A percentile compares a stretch with the other conserved stretches of the same genome.
These are phyloP conservation scores for Aspergillus sp. DNA, from an alignment of 2,329 filamentous ascomycete genomes.

Conservation along the genomic window DNA sequence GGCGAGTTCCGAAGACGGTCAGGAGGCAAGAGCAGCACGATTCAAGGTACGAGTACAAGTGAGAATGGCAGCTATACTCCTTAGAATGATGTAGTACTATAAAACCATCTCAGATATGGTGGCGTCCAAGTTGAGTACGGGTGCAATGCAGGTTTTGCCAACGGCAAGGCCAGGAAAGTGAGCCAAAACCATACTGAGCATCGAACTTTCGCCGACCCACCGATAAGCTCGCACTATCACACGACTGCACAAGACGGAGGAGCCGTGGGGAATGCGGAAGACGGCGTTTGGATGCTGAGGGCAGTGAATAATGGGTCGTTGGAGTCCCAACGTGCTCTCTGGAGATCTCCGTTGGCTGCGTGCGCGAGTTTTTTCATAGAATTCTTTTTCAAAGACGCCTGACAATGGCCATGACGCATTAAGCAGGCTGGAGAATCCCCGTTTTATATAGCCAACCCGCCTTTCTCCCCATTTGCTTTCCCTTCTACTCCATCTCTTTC, in stretches of 20 bases:
- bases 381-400: not conserved
- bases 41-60: not conserved
- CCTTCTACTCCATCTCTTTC: conserved; percentile 2
- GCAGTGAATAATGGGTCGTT: not conserved
- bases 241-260: not conserved
- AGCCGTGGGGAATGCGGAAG: not conserved
- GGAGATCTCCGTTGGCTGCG: not conserved
- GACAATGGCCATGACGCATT: conserved; percentile 1
- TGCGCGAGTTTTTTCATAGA: not conserved
- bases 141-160: not conserved
- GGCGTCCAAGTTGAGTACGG: not conserved
- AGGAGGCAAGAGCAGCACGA: not conserved
- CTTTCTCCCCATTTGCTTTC: not conserved
- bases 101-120: not conserved
- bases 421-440: not conserved
- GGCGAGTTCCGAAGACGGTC: conserved; percentile 1
- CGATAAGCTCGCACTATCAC: not conserved
- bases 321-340: not conserved
- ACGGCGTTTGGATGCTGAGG: not conserved
- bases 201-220: not conserved
- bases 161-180: not conserved
- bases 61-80: not conserved
- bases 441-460: not conserved
- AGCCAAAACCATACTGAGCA: not conserved
- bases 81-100: not conserved